These are phyloP conservation scores for Fusarium continuum DNA, from an alignment of 2,329 filamentous ascomycete species.

Conservation along the genomic window DNA sequence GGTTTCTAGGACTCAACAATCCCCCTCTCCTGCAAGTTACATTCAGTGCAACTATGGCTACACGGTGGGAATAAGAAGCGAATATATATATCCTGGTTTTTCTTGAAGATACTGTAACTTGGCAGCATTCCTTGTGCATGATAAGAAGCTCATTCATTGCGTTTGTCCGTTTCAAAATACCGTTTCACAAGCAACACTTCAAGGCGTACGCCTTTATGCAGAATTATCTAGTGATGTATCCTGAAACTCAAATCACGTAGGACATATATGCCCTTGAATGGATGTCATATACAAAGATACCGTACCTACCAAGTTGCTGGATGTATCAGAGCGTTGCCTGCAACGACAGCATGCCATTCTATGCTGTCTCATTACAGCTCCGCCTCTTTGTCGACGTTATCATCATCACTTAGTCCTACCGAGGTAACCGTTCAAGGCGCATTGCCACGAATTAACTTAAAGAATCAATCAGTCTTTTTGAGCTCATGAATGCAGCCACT, in stretches of 20 bases:
- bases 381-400: slow-evolving; percentile 19
- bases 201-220: slow-evolving; percentile 14
- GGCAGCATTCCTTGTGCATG: neutral
- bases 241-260: slow-evolving; percentile 27
- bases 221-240: neutral
- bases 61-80: slow-evolving; percentile 18
- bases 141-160: neutral
- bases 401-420: neutral
- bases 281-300: slow-evolving; percentile 6
- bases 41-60: slow-evolving; percentile 4
- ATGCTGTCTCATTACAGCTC: slow-evolving; percentile 1
- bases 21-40: neutral
- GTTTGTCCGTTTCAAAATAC: slow-evolving; percentile 22
- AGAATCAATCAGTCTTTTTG: too few species aligned
- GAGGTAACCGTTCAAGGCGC: neutral
- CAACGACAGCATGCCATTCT: neutral
- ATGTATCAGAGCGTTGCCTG: neutral
- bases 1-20: slow-evolving; percentile 13
- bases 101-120: neutral
- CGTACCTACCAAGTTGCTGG: neutral
- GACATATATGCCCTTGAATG: slow-evolving; percentile 1
- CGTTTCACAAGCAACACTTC: slow-evolving; percentile 24
- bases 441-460: too few species aligned
- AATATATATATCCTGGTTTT: neutral
- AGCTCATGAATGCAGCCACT: too few species aligned